A percentile compares a stretch with the other conserved stretches of the same genome.
These are phyloP conservation scores for Fusarium redolens DNA, from an alignment of 2,329 filamentous ascomycete species.

Conservation along the genomic window DNA sequence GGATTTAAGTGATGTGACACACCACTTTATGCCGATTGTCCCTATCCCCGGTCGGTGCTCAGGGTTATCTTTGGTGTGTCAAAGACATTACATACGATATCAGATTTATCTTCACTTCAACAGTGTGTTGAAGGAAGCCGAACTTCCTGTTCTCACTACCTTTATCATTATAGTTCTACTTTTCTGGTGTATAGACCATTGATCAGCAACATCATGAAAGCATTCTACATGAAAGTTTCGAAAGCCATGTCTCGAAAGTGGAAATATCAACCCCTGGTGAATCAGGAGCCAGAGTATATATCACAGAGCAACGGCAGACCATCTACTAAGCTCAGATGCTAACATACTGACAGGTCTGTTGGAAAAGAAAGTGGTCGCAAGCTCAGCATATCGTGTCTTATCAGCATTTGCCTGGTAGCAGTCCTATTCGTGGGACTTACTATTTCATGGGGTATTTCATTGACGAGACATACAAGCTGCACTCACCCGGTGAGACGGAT, in stretches of 20 bases:
- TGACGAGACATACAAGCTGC: background rate
- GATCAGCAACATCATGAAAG: too few relatives aligned
- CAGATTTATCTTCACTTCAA: background rate
- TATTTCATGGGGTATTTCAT: background rate
- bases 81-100: background rate
- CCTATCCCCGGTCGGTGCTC: background rate
- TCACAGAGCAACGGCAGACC: too few relatives aligned
- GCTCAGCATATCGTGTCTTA: background rate
- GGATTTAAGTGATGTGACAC: background rate
- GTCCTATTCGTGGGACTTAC: background rate
- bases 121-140: background rate
- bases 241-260: background rate
- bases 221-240: background rate
- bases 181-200: too few relatives aligned
- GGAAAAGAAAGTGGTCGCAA: rapidly evolving
- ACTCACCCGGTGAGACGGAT: background rate
- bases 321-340: background rate
- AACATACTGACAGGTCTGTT: rapidly evolving
- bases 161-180: background rate
- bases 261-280: background rate
- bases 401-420: background rate
- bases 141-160: background rate
- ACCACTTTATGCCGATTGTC: background rate
- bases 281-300: background rate
- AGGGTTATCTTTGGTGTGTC: too few relatives aligned